Percentiles rank a stretch among this genome's conserved stretches.
Conservation (phyloP, 805 yeast species). For the Wickerhamiella musiphila region DNA sequence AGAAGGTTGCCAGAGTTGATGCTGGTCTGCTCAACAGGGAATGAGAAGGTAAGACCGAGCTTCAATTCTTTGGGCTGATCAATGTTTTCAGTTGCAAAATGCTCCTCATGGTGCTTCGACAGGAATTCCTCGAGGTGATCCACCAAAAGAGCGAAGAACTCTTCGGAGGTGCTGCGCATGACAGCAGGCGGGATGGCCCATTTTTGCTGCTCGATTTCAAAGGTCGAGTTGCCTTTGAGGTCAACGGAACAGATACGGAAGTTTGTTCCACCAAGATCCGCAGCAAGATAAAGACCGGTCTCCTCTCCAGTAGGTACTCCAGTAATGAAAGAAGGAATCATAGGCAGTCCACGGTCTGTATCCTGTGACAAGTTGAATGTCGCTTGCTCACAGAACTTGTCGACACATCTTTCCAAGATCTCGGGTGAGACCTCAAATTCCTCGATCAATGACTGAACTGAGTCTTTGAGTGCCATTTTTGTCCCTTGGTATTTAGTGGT, state of each 20-base stretch:
- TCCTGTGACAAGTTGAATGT: slow-evolving; percentile 18
- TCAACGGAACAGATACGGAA: slow-evolving; percentile 83
- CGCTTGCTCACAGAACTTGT: slow-evolving; percentile 14
- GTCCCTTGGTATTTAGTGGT: background rate
- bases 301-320: slow-evolving; percentile 74
- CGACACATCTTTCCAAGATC: slow-evolving; percentile 6
- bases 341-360: slow-evolving; percentile 25
- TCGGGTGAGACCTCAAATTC: slow-evolving; percentile 8
- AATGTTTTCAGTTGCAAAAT: slow-evolving; percentile 16
- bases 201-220: slow-evolving; percentile 57
- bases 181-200: slow-evolving; percentile 62
- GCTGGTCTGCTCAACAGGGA: slow-evolving; percentile 79
- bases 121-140: slow-evolving; percentile 49
- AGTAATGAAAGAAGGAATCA: slow-evolving; percentile 89
- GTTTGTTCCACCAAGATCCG: slow-evolving; percentile 92
- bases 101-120: slow-evolving; percentile 42
- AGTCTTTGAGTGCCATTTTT: slow-evolving; percentile 1
- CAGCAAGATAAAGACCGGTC: slow-evolving; percentile 68
- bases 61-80: slow-evolving; percentile 28
- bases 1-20: slow-evolving; percentile 63
- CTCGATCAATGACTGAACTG: slow-evolving; percentile 5
- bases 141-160: slow-evolving; percentile 62
- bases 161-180: slow-evolving; percentile 46
- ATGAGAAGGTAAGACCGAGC: slow-evolving; percentile 85
- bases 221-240: slow-evolving; percentile 47